phyloP scores from a whole-genome alignment of 1,139 yeast genomes.

The Sugiyamaella neomexicana region DNA sequence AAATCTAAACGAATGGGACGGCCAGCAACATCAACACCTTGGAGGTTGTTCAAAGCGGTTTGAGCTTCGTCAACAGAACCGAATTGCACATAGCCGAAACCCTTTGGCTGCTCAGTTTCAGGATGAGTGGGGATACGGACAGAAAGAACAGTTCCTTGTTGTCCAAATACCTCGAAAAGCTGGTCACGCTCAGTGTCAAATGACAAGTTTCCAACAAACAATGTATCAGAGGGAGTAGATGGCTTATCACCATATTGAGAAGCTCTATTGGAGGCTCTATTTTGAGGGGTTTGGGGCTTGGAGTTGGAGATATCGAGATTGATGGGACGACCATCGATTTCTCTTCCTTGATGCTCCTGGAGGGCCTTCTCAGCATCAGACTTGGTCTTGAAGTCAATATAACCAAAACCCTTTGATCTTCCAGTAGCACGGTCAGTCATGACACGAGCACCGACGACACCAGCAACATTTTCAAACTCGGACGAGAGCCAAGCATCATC shows the following conservation, averaged over 20 bases:
- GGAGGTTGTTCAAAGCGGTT: conserved; percentile 81
- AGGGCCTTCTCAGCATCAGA: conserved; percentile 87
- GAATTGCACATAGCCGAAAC: conserved; percentile 96
- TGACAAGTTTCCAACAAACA: conserved; percentile 92
- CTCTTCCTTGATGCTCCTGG: conserved; percentile 82
- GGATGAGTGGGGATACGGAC: conserved; percentile 98
- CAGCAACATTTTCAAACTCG: conserved; percentile 85
- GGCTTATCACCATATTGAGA: conserved; percentile 84
- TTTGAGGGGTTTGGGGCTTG: conserved; percentile 60
- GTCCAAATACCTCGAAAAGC: conserved; percentile 69
- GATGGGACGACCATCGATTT: conserved; percentile 95
- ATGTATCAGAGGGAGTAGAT: conserved; percentile 90
- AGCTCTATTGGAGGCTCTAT: conserved; percentile 69
- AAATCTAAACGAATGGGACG: conserved; percentile 94
- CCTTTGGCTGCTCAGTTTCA: conserved; percentile 98
- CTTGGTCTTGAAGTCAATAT: conserved; percentile 84
- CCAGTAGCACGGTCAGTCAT: conserved; percentile 91
- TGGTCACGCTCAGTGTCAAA: conserved; percentile 83
- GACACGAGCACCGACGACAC: conserved; percentile 80
- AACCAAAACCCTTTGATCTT: conserved; percentile 96
- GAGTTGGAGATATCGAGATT: conserved; percentile 90
- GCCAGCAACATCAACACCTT: conserved; percentile 86
- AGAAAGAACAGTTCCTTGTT: conserved; percentile 77
- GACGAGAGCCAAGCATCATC: conserved; percentile 91
- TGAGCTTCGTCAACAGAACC: conserved; percentile 85